These are phyloP conservation scores for Andrographis paniculata DNA, from an alignment of 305 asterid species.

Conservation along the genomic window DNA sequence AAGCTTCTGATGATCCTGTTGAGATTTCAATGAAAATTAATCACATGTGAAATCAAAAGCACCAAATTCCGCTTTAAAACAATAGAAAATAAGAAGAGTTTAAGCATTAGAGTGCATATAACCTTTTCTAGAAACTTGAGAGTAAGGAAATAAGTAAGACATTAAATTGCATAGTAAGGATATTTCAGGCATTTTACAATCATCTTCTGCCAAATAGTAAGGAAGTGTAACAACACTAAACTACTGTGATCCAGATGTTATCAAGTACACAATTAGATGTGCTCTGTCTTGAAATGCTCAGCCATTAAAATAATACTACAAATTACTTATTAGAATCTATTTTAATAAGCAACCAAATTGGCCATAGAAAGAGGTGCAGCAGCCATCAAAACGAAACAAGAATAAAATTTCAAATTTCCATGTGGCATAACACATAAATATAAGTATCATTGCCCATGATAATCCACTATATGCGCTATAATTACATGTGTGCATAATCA, in stretches of 20 bases:
- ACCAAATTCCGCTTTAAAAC: conserved; percentile 12
- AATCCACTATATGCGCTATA: conserved; percentile 9
- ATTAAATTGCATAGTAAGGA: too few species aligned
- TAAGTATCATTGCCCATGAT: conserved; percentile 5
- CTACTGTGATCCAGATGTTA: conserved; percentile 12
- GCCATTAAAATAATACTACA: conserved; percentile 5
- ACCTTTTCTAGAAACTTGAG: too few species aligned
- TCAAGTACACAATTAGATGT: conserved; percentile 4
- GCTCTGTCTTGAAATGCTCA: conserved; percentile 6
- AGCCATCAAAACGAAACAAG: conserved; percentile 11
- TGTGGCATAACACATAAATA: conserved; percentile 9
- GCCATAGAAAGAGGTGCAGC: neutral
- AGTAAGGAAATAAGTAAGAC: too few species aligned
- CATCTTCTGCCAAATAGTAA: conserved; percentile 18
- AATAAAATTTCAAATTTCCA: neutral
- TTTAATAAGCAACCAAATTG: conserved; percentile 13
- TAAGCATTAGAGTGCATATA: neutral
- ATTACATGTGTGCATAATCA: conserved; percentile 6
- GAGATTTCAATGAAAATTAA: conserved; percentile 12
- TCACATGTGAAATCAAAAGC: conserved; percentile 16
- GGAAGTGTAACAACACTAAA: conserved; percentile 9
- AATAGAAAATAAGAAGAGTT: conserved; percentile 10
- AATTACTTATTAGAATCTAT: neutral
- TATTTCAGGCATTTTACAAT: conserved; percentile 5
- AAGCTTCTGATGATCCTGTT: conserved; percentile 35